Evolutionary conservation across 2,329 filamentous ascomycete genomes (phyloP).

Genomic region (Arthrocladium fulminans): DNA sequence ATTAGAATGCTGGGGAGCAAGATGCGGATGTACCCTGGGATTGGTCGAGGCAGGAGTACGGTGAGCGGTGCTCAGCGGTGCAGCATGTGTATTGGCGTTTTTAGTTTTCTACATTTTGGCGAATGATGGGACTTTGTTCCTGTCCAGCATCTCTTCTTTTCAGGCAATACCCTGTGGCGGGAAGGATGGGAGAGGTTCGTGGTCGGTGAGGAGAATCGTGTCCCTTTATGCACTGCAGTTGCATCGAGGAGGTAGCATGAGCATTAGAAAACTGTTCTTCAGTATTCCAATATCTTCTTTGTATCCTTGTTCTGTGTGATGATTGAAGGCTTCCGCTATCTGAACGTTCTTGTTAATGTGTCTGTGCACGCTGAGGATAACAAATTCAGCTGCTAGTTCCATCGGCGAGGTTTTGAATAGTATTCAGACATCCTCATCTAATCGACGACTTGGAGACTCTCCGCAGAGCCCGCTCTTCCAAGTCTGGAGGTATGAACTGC

Average conservation of each 20-base stretch:
- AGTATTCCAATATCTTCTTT: not conserved
- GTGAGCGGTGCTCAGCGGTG: not conserved
- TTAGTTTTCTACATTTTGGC: not conserved
- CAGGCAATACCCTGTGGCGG: not conserved
- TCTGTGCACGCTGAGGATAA: no score
- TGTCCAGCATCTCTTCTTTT: not conserved
- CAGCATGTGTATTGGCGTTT: not conserved
- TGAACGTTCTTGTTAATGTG: no score
- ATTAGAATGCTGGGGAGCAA: not conserved
- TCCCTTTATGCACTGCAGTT: not conserved
- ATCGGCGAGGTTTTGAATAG: no score
- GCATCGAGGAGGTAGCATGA: not conserved
- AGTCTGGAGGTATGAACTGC: no score
- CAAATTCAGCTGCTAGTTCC: no score
- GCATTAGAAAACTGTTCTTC: conserved; percentile 1
- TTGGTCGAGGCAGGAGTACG: not conserved
- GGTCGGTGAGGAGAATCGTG: not conserved
- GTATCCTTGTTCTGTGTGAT: not conserved
- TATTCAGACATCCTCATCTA: no score
- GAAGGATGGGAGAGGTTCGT: not conserved
- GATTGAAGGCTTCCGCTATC: no score
- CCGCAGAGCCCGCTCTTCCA: no score
- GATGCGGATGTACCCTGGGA: not conserved
- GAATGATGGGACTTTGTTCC: not conserved
- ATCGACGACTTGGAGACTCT: no score